These are phyloP conservation scores for Cystobasidium slooffiae DNA, from an alignment of 1,284 basidiomycete species.

Conservation along the genomic window DNA sequence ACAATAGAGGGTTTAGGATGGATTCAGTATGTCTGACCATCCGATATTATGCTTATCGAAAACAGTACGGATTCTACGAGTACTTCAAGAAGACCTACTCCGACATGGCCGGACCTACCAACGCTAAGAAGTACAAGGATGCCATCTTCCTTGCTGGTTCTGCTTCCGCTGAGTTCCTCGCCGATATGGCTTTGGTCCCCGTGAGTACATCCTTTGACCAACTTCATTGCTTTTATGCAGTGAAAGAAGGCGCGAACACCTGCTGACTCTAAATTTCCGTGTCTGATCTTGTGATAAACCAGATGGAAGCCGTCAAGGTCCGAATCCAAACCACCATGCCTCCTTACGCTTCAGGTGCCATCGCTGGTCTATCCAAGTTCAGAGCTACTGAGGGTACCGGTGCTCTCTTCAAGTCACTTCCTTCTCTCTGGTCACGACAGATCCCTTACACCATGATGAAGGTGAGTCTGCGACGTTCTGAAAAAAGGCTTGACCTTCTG, in stretches of 20 bases:
- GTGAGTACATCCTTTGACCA: constrained; percentile 6
- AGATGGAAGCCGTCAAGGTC: constrained; percentile 56
- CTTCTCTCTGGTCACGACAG: constrained; percentile 56
- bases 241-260: neutral
- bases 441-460: constrained; percentile 56
- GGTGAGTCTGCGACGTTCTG: constrained; percentile 22
- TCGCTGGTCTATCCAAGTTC: constrained; percentile 52
- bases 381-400: constrained; percentile 53
- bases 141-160: constrained; percentile 56
- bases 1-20: too few species aligned
- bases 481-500: neutral
- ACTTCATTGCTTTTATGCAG: neutral
- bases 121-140: constrained; percentile 56
- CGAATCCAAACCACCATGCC: constrained; percentile 56
- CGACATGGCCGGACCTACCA: constrained; percentile 54
- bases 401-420: constrained; percentile 55
- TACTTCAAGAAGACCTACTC: constrained; percentile 53
- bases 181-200: constrained; percentile 55
- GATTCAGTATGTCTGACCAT: too few species aligned
- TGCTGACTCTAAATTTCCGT: neutral
- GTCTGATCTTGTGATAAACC: neutral
- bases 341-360: constrained; percentile 52
- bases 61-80: constrained; percentile 55
- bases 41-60: too few species aligned
- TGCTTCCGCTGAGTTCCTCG: constrained; percentile 55